Evolutionary conservation across 1,284 basidiomycete genomes (phyloP), one percentile per base, ranked within the genome.

Genomic region (Trichosporon sp.): DNA sequence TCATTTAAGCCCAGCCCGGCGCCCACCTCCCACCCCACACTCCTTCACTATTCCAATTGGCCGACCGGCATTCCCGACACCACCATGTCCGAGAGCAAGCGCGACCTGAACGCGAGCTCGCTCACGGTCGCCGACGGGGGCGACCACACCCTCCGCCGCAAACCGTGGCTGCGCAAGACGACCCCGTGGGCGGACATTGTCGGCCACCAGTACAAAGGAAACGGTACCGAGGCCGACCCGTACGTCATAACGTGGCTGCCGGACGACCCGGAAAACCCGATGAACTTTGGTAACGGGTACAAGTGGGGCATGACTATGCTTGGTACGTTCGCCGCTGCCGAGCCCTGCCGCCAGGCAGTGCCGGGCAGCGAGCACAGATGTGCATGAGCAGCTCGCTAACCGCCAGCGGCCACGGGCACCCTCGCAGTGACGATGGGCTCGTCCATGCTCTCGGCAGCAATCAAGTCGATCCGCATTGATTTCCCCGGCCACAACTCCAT

Each of bases 141-240:
- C 7, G 67, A 68, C 37, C 32, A 63, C n/a, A 70, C 73, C 0
- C 66, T 74, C 21, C 64, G 43, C 5, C 46, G 40, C 11, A 61
- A 67, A 2, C 79, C 77, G 38, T 84, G 81, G 81, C 71, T 79
- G 21, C 74, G 69, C 0, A 73, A 77, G 40, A 74, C 76, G 26
- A 85, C 83, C 1, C 79, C 84, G 0, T 85, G 84, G 71, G 69
- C 76, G 35, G 64, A 75, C 1, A 84, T 86, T 68, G 61, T 85
- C 40, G 68, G 73, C 2, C 74, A 81, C 64, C 71, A 76, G 1
- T 86, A 85, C 73, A 73, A 68, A 14, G 85, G 85, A 4, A 54
- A 74, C 11, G 85, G 85, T 21, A 85, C 83, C 2, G 74, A 80
- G 10, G 77, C 77, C 1, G 80, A 84, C 37, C 85, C 85, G 0